These are phyloP conservation scores for Mortierella sp. DNA, from an alignment of 371 early-diverging fungal genomes.

Conservation along the genomic window DNA sequence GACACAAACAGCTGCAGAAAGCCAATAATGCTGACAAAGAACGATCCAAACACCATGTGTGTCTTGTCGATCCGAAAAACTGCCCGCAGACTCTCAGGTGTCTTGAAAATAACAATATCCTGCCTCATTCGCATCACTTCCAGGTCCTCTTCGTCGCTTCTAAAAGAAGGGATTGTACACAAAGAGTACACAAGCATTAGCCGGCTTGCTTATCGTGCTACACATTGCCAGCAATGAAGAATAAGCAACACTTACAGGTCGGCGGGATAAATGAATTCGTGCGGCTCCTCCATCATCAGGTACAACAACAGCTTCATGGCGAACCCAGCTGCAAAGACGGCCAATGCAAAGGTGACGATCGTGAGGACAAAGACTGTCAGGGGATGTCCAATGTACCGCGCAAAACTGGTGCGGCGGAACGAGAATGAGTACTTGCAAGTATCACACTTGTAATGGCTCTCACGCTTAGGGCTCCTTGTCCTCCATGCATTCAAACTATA, in stretches of 20 bases:
- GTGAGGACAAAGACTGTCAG: slow-evolving; percentile 45
- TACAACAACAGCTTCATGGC: slow-evolving; percentile 54
- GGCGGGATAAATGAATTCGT: slow-evolving; percentile 46
- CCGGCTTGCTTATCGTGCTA: no score
- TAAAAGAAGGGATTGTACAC: not conserved
- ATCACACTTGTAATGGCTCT: slow-evolving; percentile 56
- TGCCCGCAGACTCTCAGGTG: slow-evolving; percentile 50
- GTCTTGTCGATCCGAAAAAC: slow-evolving; percentile 58
- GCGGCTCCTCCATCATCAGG: slow-evolving; percentile 44
- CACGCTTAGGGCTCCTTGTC: slow-evolving; percentile 42
- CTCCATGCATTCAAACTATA: slow-evolving; percentile 52
- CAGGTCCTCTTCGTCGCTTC: slow-evolving; percentile 32
- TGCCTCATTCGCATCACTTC: slow-evolving; percentile 25
- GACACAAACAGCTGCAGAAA: slow-evolving; percentile 57
- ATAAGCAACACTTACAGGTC: slow-evolving; percentile 37
- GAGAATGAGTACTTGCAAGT: slow-evolving; percentile 53
- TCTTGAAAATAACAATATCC: slow-evolving; percentile 38
- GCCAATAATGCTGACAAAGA: slow-evolving; percentile 59
- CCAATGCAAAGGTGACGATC: slow-evolving; percentile 32
- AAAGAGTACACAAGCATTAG: not conserved
- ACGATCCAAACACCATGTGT: slow-evolving; percentile 57
- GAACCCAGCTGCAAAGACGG: slow-evolving; percentile 53
- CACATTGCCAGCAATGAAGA: no score
- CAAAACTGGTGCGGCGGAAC: slow-evolving; percentile 56
- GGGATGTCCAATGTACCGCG: slow-evolving; percentile 52